Evolutionary conservation across 1,284 basidiomycete genomes (phyloP), one percentile per base, ranked within the genome.

Genomic region (Mycosarcoma mackinlayi): DNA sequence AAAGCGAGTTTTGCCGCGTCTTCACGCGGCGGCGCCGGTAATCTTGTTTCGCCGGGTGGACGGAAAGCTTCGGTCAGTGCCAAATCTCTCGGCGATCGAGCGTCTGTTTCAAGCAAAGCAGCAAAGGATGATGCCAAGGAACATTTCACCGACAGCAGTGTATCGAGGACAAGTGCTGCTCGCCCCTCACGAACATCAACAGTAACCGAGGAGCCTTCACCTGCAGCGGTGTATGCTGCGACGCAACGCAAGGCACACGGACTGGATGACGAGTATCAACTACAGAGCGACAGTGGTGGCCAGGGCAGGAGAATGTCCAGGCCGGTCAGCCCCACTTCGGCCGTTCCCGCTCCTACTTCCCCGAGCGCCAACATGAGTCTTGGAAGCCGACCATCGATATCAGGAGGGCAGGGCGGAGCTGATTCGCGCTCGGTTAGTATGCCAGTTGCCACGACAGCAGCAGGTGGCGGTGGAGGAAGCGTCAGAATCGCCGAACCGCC

Each of bases 401-500:
- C 41, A 14, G 35, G 9, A 19, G 13, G 28, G 11, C 11, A 27
- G 16, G 33, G 34, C 2, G 37, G 33, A 6, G 34, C 33, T 1
- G 65, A 56, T 16, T n/a, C 61, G 7, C 16, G 60, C 14, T 63
- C 60, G 14, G 66, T 63, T 45, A 61, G 56, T 35, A 64, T 60
- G 57, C 61, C 61, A 27, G 48, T 50, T 8, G 52, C 50, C 9
- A 25, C 39, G 19, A 11, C 16, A 3, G 23, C 49, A 4, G 27
- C 18, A 28, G 49, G 19, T 16, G 30, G 33, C n/a, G 33, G 11
- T 35, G 33, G 28, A 30, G 37, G 34, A 16, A 66, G 27, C 21
- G 62, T 66, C 2, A 34, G 58, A 9, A 66, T 71, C 41, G 58
- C 55, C 16, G 63, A 71, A 34, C 63, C 63, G 14, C 40, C 39